phyloP scores from a whole-genome alignment of 2,329 filamentous ascomycete species.

The Clonostachys chloroleuca region DNA sequence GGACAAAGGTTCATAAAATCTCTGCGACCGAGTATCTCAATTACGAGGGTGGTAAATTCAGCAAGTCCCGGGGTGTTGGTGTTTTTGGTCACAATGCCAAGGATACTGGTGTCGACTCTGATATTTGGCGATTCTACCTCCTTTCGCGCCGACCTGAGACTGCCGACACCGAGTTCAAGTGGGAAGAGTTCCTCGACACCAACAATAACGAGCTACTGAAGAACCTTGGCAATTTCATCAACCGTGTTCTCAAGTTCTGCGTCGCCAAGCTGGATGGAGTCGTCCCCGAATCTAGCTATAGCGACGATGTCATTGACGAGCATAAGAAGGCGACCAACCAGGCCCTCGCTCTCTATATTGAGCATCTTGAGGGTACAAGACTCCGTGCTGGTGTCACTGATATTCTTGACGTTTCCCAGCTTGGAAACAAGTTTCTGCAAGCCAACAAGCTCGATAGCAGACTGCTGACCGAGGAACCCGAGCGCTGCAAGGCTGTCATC shows the following conservation, averaged over 20 bases:
- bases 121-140: constrained; percentile 93
- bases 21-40: constrained; percentile 85
- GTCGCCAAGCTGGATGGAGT: constrained; percentile 70
- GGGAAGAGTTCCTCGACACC: constrained; percentile 73
- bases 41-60: constrained; percentile 88
- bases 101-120: constrained; percentile 77
- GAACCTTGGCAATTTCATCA: constrained; percentile 72
- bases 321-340: constrained; percentile 56
- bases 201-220: constrained; percentile 89
- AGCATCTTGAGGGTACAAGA: constrained; percentile 66
- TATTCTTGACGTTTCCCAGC: constrained; percentile 62
- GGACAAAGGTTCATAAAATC: constrained; percentile 86
- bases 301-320: constrained; percentile 47
- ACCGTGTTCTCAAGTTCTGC: constrained; percentile 70
- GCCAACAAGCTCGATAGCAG: constrained; percentile 50
- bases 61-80: constrained; percentile 82
- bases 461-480: constrained; percentile 48
- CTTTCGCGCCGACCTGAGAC: constrained; percentile 81
- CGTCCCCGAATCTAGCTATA: constrained; percentile 59
- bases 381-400: constrained; percentile 62
- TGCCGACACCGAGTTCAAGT: constrained; percentile 85
- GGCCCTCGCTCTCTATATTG: constrained; percentile 61
- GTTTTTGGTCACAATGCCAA: constrained; percentile 89
- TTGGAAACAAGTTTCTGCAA: constrained; percentile 46
- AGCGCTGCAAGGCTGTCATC: constrained; percentile 54